Conservation (phyloP, 106 monocot genomes). For the Allium cepa region DNA sequence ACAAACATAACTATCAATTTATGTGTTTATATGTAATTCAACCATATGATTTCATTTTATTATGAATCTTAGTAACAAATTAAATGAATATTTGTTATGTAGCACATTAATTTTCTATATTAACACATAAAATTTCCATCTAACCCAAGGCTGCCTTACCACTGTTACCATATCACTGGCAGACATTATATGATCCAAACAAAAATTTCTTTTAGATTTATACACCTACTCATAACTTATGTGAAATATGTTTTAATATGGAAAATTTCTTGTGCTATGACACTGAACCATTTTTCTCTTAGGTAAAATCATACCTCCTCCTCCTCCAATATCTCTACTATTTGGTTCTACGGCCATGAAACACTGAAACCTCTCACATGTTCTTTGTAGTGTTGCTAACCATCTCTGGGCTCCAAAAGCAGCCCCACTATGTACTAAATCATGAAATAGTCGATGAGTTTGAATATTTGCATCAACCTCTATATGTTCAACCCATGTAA, state of each 20-base stretch:
- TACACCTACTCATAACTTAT: no score
- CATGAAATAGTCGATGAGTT: constrained; percentile 23
- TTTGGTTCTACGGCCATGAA: constrained; percentile 21
- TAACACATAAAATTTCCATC: no score
- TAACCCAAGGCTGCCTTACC: no score
- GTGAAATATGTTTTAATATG: no score
- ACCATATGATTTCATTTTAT: background rate
- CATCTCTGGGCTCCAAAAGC: constrained; percentile 58
- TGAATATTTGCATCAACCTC: constrained; percentile 42
- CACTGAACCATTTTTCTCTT: no score
- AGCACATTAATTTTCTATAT: no score
- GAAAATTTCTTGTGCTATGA: no score
- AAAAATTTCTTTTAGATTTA: no score
- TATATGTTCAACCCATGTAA: constrained; percentile 63
- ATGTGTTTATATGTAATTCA: no score
- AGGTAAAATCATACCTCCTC: constrained; percentile 7
- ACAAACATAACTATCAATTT: background rate
- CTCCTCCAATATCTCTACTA: constrained; percentile 35
- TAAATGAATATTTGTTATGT: background rate
- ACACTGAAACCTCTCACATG: constrained; percentile 40
- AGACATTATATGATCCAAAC: no score
- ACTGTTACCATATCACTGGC: no score
- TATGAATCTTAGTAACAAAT: background rate
- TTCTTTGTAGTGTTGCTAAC: constrained; percentile 47
- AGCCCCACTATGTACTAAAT: constrained; percentile 45